Evolutionary conservation across 1,284 basidiomycete genomes (phyloP).

Genomic region (Meripilus lineatus): DNA sequence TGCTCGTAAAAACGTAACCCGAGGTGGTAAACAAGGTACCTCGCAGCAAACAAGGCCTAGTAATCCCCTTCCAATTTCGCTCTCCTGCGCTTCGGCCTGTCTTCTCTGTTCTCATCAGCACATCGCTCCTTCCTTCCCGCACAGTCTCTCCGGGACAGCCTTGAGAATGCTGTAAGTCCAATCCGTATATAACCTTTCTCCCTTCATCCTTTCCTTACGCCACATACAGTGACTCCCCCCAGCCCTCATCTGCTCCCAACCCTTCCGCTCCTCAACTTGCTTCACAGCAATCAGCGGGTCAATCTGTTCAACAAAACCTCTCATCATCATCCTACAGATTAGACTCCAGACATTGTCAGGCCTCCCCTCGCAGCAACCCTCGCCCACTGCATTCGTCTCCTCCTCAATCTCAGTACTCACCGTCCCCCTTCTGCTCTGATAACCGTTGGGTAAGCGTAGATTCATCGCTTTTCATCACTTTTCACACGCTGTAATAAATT

Average conservation of each 20-base stretch:
- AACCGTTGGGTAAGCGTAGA: slow-evolving; percentile 14
- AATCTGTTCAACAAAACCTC: no score
- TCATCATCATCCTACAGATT: no score
- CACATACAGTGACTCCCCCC: no score
- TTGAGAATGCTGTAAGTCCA: slow-evolving; percentile 14
- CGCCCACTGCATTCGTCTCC: not conserved
- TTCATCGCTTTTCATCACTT: slow-evolving; percentile 1
- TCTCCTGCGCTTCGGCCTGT: slow-evolving; percentile 11
- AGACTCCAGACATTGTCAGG: no score
- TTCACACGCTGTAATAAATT: slow-evolving; percentile 1
- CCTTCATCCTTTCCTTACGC: slow-evolving; percentile 4
- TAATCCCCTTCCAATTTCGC: no score
- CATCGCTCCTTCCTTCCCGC: slow-evolving; percentile 10
- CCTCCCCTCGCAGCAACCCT: not conserved
- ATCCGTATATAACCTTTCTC: slow-evolving; percentile 10
- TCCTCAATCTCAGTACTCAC: slow-evolving; percentile 4
- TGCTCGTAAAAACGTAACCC: no score
- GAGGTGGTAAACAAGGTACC: no score
- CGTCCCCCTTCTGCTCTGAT: slow-evolving; percentile 8
- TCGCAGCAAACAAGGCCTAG: no score
- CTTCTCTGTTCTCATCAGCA: slow-evolving; percentile 12
- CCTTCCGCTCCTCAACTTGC: no score
- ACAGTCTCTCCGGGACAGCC: slow-evolving; percentile 13
- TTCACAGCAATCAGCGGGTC: no score
- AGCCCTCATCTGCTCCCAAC: no score